Conservation (phyloP, 208 protist species). For the Crithidia sp. region DNA sequence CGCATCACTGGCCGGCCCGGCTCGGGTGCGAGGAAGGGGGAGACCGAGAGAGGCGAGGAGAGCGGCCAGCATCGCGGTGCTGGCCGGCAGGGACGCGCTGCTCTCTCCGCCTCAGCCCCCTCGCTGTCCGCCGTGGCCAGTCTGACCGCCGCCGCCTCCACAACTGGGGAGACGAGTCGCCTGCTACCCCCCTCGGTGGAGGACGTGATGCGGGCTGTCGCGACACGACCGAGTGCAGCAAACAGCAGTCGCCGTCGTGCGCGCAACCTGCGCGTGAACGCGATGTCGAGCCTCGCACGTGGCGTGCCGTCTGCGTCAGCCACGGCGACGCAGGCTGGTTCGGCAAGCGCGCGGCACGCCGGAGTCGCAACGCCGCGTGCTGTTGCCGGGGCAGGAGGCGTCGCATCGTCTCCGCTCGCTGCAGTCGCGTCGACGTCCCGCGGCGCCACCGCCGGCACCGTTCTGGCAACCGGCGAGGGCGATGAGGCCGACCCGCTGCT, state of each 20-base stretch:
- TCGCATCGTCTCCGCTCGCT: too few species aligned
- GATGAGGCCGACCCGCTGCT: conserved; percentile 12
- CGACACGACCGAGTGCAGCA: not conserved
- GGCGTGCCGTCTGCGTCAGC: too few species aligned
- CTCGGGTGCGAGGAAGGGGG: not conserved
- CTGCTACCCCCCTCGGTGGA: conserved; percentile 28
- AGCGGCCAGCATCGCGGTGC: not conserved
- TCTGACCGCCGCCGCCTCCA: conserved; percentile 1
- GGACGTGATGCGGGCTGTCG: conserved; percentile 32
- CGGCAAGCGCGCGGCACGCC: not conserved
- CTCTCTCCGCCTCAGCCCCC: not conserved
- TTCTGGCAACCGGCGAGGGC: not conserved
- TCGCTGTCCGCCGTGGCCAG: not conserved
- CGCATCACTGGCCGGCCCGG: conserved; percentile 29
- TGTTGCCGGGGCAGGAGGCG: too few species aligned
- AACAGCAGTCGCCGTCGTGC: not conserved
- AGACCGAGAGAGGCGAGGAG: conserved; percentile 5
- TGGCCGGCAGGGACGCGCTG: not conserved
- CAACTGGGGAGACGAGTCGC: conserved; percentile 20
- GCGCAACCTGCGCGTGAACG: not conserved
- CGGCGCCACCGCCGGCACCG: not conserved
- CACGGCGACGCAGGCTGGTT: not conserved
- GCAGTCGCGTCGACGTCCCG: not conserved
- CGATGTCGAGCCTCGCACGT: not conserved
- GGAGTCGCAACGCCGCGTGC: too few species aligned